Conservation (phyloP, 2,329 filamentous ascomycete genomes). For the Huntiella omanensis region DNA sequence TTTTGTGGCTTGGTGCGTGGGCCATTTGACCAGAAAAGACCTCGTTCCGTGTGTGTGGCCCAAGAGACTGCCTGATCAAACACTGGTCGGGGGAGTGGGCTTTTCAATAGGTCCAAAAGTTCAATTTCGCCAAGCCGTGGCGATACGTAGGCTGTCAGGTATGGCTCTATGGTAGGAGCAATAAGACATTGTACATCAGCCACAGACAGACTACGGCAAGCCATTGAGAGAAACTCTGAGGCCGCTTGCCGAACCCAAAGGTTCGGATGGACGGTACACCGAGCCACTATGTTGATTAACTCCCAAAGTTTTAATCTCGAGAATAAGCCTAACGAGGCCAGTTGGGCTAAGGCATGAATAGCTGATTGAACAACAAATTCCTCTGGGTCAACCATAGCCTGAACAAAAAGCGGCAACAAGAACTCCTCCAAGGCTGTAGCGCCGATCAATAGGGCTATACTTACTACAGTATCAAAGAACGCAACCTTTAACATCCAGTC, state of each 20-base stretch:
- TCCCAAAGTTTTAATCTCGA: conserved; percentile 76
- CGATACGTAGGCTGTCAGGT: conserved; percentile 54
- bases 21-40: conserved; percentile 72
- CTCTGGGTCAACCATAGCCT: conserved; percentile 80
- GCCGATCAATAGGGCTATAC: conserved; percentile 78
- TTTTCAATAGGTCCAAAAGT: conserved; percentile 66
- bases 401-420: conserved; percentile 86
- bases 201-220: conserved; percentile 53
- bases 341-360: conserved; percentile 67
- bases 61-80: conserved; percentile 75
- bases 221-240: conserved; percentile 61
- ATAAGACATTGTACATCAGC: conserved; percentile 75
- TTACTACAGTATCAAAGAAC: conserved; percentile 89
- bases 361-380: conserved; percentile 88
- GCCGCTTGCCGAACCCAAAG: conserved; percentile 87
- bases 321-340: conserved; percentile 74
- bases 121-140: conserved; percentile 49
- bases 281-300: conserved; percentile 60
- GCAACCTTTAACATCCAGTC: conserved; percentile 95
- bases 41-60: conserved; percentile 64
- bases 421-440: conserved; percentile 84
- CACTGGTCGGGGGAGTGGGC: conserved; percentile 57
- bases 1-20: conserved; percentile 42
- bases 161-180: conserved; percentile 61
- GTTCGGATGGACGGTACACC: conserved; percentile 87